A percentile compares a stretch with the other conserved stretches of the same genome.
Evolutionary conservation across 129 eudicot species (phyloP).

Genomic region (Helianthus tuberosus): DNA sequence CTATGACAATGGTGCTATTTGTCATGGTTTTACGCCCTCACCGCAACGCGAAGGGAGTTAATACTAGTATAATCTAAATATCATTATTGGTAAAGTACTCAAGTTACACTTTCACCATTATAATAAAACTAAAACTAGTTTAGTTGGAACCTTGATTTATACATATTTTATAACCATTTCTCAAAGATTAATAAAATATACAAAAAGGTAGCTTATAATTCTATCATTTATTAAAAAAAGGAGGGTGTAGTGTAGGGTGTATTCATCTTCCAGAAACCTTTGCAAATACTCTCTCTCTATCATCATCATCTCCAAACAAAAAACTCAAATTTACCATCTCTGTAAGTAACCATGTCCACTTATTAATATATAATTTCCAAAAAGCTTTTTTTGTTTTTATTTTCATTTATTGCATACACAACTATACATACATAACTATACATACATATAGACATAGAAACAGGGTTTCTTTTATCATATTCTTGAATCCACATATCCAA

Average conservation of each 20-base stretch:
- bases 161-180: background rate
- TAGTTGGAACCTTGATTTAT: background rate
- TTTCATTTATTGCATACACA: slow-evolving; percentile 26
- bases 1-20: too few species aligned
- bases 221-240: background rate
- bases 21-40: too few species aligned
- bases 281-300: slow-evolving; percentile 27
- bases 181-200: background rate
- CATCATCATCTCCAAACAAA: slow-evolving; percentile 27
- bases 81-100: too few species aligned
- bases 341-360: slow-evolving; percentile 25
- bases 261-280: slow-evolving; percentile 34
- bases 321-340: slow-evolving; percentile 37
- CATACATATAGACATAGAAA: slow-evolving; percentile 24
- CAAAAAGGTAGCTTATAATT: slow-evolving; percentile 15
- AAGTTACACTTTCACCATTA: background rate
- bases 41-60: too few species aligned
- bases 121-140: background rate
- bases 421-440: slow-evolving; percentile 8
- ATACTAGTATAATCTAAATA: too few species aligned
- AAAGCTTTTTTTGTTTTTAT: slow-evolving; percentile 38
- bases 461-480: slow-evolving; percentile 26
- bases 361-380: slow-evolving; percentile 31
- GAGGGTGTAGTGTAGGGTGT: slow-evolving; percentile 14
- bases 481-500: slow-evolving; percentile 23